Base-by-base conservation (phyloP, 208 protist species). In the Strigomonas galati region DNA sequence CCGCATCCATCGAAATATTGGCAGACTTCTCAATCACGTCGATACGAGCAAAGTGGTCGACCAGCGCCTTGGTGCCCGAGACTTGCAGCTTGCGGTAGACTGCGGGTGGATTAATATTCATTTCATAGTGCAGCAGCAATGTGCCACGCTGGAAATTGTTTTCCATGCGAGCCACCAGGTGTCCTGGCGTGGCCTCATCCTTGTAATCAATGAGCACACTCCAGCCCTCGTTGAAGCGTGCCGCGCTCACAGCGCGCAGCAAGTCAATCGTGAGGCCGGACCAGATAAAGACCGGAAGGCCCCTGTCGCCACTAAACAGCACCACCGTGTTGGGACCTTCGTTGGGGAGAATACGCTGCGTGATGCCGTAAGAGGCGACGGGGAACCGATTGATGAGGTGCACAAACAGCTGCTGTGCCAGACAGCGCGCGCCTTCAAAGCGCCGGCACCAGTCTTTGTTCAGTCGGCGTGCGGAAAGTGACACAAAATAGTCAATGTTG, bases 381-480 rank as follows among this genome's bases (percentile, higher is more conserved):
- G 91, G 88, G 62, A 96, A 96, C 21, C 79, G 66, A 19, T 67
- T 82, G 35, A 93, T 84, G 23, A 96, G 71, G 58, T 93, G 86
- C 35, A 94, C 91, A 78, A 96, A 93, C 10, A 96, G 60, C 67
- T 96, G 91, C 64, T 94, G 85, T 15, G 86, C 81, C 10, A 94
- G 62, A 62, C 91, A 96, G 54, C 88, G 85, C 10, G 84, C 72
- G 21, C 91, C 91, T 30, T 82, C 82, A 53, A 94, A 94, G 53
- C 81, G 81, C 37, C 67, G 81, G 37, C 83, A 90, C 88, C 91
- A 96, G 53, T 93, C 85, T 32, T 62, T 66, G 71, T 94, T 96
- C 19, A 91, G 71, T 28, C 77, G 76, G 26, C 55, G 74, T 0
- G 78, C 62, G 7, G 78, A 76, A 1, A 96, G 71, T 9, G 84